Evolutionary conservation across 164 flowering plant species (phyloP).

Genomic region (Amborella trichopoda): DNA sequence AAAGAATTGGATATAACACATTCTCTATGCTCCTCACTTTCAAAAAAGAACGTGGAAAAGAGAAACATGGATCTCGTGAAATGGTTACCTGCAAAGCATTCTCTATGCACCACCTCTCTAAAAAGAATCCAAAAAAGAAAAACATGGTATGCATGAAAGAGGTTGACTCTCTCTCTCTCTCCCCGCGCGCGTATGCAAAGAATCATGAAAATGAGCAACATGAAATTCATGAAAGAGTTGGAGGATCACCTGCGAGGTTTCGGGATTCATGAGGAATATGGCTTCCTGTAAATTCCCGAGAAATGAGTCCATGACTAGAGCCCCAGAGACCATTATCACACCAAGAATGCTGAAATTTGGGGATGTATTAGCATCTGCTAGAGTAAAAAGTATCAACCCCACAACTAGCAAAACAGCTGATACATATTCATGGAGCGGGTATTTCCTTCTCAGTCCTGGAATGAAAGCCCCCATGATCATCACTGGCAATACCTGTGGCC

Average conservation of each 20-base stretch:
- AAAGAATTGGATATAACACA: too few species aligned
- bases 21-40: too few species aligned
- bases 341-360: slow-evolving; percentile 66
- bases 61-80: too few species aligned
- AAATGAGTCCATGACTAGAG: slow-evolving; percentile 79
- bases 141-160: too few species aligned
- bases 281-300: slow-evolving; percentile 90
- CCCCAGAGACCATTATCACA: slow-evolving; percentile 63
- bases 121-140: too few species aligned
- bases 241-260: slow-evolving; percentile 64
- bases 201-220: background rate
- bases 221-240: background rate
- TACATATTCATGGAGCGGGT: slow-evolving; percentile 50
- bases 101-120: too few species aligned
- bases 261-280: slow-evolving; percentile 75
- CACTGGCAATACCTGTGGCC: slow-evolving; percentile 56
- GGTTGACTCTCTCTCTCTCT: background rate
- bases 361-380: slow-evolving; percentile 66
- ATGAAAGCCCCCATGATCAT: slow-evolving; percentile 85
- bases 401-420: slow-evolving; percentile 57
- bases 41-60: too few species aligned
- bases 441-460: slow-evolving; percentile 63
- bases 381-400: slow-evolving; percentile 64
- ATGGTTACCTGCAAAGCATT: too few species aligned
- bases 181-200: background rate